These are phyloP conservation scores for Tricholoma sp. DNA, from an alignment of 768 basidiomycete genomes.

Conservation along the genomic window DNA sequence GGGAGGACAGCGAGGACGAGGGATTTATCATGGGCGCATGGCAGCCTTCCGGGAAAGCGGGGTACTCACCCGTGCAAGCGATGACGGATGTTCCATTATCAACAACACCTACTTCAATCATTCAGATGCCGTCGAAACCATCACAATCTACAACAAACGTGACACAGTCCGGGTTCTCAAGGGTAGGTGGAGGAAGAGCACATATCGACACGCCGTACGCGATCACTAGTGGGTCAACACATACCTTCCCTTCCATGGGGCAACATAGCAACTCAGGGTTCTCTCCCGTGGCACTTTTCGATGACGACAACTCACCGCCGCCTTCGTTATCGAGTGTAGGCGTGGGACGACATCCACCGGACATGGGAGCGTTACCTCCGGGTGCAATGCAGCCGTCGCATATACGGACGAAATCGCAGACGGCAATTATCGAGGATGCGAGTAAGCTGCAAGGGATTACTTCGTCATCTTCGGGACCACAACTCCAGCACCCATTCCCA, in stretches of 20 bases:
- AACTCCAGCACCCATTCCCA: conserved; percentile 11
- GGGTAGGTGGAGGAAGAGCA: conserved; percentile 83
- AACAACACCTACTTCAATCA: conserved; percentile 6
- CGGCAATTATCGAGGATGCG: conserved; percentile 74
- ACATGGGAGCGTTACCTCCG: conserved; percentile 36
- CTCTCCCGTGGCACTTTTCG: conserved; percentile 15
- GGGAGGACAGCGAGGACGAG: conserved; percentile 77
- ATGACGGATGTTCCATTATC: conserved; percentile 24
- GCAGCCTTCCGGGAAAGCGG: conserved; percentile 62
- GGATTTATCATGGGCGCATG: conserved; percentile 95
- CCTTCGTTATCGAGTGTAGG: conserved; percentile 49
- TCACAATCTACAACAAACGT: conserved; percentile 16
- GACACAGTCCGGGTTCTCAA: conserved; percentile 64
- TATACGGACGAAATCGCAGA: conserved; percentile 74
- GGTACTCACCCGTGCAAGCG: conserved; percentile 40
- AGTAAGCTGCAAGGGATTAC: conserved; percentile 19
- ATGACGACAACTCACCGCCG: conserved; percentile 42
- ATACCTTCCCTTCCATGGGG: conserved; percentile 64
- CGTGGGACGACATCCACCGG: conserved; percentile 26
- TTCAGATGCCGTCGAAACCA: conserved; percentile 12
- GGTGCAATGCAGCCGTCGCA: conserved; percentile 67
- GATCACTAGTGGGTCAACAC: conserved; percentile 56
- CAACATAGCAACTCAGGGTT: conserved; percentile 29
- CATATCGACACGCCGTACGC: conserved; percentile 85
- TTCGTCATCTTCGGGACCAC: conserved; percentile 7